phyloP scores from a whole-genome alignment of 169 alveolate genomes.

The Cryptosporidium felis region DNA sequence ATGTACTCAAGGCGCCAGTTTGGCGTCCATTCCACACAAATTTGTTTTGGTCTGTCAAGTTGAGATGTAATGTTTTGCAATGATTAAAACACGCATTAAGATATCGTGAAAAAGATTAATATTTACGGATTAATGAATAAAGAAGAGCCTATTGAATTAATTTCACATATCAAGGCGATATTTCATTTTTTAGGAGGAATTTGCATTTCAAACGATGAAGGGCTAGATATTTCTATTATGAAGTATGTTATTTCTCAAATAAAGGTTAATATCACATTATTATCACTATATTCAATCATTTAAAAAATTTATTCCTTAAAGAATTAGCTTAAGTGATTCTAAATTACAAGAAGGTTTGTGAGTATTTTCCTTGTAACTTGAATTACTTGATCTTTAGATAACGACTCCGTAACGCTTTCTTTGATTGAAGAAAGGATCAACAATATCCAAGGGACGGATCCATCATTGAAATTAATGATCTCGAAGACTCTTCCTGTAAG shows the following conservation, averaged over 20 bases:
- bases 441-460: constrained; percentile 55
- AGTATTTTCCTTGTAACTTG: too few relatives aligned
- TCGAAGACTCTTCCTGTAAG: constrained; percentile 60
- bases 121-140: neutral
- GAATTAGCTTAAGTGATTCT: neutral
- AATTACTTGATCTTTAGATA: neutral
- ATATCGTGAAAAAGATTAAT: neutral
- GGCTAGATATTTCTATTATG: neutral
- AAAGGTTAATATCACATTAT: too few relatives aligned
- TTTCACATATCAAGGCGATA: constrained; percentile 53
- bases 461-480: constrained; percentile 39
- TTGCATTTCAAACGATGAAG: neutral
- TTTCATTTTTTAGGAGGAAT: constrained; percentile 62
- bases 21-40: constrained; percentile 72
- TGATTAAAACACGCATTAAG: neutral
- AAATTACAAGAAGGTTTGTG: neutral
- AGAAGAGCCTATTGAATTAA: constrained; percentile 40
- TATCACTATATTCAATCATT: too few relatives aligned
- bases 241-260: constrained; percentile 36
- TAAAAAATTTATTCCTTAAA: neutral
- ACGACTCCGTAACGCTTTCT: constrained; percentile 18
- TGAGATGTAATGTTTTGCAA: neutral
- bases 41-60: constrained; percentile 60
- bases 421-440: constrained; percentile 47
- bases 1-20: constrained; percentile 62